phyloP scores from a whole-genome alignment of 2,329 filamentous ascomycete species.

The Aspergillus persii region DNA sequence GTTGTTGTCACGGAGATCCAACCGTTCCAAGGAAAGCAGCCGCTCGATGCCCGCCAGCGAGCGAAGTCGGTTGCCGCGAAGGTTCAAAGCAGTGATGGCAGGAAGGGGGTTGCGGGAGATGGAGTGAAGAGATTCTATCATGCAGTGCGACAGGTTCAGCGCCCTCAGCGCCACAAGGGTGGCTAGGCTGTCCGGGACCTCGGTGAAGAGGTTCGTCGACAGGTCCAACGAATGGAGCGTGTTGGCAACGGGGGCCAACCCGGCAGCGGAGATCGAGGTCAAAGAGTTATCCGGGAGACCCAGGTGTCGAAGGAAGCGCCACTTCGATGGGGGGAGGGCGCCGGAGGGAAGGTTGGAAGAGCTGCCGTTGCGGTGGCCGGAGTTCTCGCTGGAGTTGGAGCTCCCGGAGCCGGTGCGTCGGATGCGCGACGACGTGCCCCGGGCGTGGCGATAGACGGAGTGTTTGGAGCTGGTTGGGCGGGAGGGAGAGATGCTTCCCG shows the following conservation, averaged over 20 bases:
- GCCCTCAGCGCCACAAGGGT: conserved; percentile 84
- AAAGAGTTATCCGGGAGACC: conserved; percentile 89
- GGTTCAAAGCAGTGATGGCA: conserved; percentile 88
- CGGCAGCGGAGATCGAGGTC: conserved; percentile 71
- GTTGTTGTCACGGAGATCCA: conserved; percentile 88
- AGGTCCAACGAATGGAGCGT: conserved; percentile 90
- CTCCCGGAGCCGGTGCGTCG: conserved; percentile 87
- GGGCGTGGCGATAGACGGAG: conserved; percentile 60
- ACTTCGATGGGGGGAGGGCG: conserved; percentile 79
- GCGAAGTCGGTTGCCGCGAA: conserved; percentile 81
- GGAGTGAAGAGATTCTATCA: conserved; percentile 93
- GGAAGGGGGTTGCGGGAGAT: conserved; percentile 78
- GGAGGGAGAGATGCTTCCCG: conserved; percentile 78
- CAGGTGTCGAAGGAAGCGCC: conserved; percentile 90
- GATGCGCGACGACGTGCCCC: conserved; percentile 69
- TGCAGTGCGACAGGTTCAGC: conserved; percentile 91
- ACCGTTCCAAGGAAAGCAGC: conserved; percentile 79
- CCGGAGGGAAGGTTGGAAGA: conserved; percentile 73
- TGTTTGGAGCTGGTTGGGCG: conserved; percentile 75
- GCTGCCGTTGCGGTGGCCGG: conserved; percentile 60
- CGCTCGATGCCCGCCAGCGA: conserved; percentile 89
- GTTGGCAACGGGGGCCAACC: conserved; percentile 77
- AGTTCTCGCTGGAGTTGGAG: conserved; percentile 73
- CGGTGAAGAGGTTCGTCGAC: conserved; percentile 88
- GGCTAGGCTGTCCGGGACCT: conserved; percentile 87